Evolutionary conservation across 1,139 yeast genomes (phyloP), one percentile per base, ranked within the genome.

Genomic region (Suhomyces panamericanus): DNA sequence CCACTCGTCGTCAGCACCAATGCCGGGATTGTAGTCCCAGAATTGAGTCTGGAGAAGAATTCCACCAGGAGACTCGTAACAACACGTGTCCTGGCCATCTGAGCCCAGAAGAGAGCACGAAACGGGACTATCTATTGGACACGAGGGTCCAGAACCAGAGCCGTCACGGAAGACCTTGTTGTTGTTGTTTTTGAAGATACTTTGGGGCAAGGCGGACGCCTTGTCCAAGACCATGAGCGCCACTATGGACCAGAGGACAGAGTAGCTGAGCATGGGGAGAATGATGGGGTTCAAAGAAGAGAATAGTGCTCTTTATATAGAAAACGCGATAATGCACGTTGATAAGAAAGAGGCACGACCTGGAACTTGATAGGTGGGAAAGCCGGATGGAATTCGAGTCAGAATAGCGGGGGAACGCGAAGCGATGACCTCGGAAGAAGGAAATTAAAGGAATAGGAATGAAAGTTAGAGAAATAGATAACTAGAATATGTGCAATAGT

Each of bases 51-150:
- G 87, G 39, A 91, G 66, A 34, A 91, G 71, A 13, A 90, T 76
- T 1, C 98, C 97, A 29, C 95, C 93, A 3, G 96, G 95, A 40
- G 82, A 77, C 60, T 91, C 97, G 62, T 83, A 88, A 63, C 98
- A 93, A 60, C 99, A 93, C 1, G 82, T 62, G 57, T 85, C 77
- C 1, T 54, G 64, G 13, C 75, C 69, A 1, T 67, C 33, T 27
- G 30, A 12, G 30, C 27, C 13, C 16, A 10, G 30, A 3, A 38
- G 64, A 57, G 96, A 87, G 39, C 64, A 60, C 13, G 61, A 52
- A n/a, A 89, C 77, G 3, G 96, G 96, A 2, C 77, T 54, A 53
- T 83, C 80, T 0, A 72, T 59, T 0, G 96, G 95, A 57, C 96
- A 88, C 11, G 48, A 45, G 2, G 48, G 48, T 2, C 38, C 45